Evolutionary conservation across 345 rosid genomes (phyloP).

Genomic region (Triadica sebifera): DNA sequence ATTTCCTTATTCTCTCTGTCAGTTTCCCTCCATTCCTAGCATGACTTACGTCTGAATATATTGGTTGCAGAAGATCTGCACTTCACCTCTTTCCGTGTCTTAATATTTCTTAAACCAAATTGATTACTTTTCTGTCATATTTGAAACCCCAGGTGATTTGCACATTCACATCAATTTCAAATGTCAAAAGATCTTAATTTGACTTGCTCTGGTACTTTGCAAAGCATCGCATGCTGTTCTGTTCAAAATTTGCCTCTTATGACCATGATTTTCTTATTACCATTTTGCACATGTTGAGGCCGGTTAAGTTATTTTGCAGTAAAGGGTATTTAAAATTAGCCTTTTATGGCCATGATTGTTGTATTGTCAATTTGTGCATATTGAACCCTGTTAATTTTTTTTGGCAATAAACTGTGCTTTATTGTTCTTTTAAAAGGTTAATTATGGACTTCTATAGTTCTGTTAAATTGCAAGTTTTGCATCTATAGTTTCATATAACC

Average conservation of each 20-base stretch:
- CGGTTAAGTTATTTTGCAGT: not conserved
- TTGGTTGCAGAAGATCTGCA: not conserved
- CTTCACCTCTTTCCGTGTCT: not conserved
- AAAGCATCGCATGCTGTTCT: not conserved
- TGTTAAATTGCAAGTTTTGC: not conserved
- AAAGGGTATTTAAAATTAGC: not conserved
- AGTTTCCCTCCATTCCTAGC: not conserved
- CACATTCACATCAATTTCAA: not conserved
- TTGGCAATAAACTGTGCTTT: not conserved
- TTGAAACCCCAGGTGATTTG: not conserved
- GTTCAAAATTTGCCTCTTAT: not conserved
- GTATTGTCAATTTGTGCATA: not conserved
- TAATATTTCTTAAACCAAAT: not conserved
- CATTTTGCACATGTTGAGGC: not conserved
- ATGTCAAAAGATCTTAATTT: not conserved
- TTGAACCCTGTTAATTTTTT: not conserved
- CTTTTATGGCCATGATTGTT: not conserved
- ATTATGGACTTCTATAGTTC: not conserved
- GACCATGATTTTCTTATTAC: not conserved
- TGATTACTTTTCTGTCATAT: not conserved
- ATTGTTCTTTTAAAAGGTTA: not conserved
- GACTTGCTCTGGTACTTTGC: not conserved
- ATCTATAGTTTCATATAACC: not conserved
- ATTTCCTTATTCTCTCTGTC: not conserved
- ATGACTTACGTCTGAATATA: no score